These are phyloP conservation scores for Trichoderma brevicompactum DNA, from an alignment of 2,329 filamentous ascomycete genomes.

Conservation along the genomic window DNA sequence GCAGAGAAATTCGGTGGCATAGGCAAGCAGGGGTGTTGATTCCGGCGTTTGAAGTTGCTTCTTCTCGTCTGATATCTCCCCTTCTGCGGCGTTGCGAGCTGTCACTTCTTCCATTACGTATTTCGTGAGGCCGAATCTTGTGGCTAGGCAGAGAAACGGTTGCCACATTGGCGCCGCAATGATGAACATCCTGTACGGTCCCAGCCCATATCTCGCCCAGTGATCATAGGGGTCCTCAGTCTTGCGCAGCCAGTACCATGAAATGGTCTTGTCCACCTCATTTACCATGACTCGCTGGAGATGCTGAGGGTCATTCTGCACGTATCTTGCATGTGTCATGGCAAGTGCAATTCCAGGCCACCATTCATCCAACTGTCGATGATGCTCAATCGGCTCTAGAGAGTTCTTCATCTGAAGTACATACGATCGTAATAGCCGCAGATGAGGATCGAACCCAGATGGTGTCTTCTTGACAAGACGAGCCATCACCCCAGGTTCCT, in stretches of 20 bases:
- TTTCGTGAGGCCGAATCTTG: slow-evolving; percentile 40
- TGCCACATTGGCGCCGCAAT: slow-evolving; percentile 38
- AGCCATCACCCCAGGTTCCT: slow-evolving; percentile 32
- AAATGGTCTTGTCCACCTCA: slow-evolving; percentile 38
- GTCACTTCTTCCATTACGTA: slow-evolving; percentile 38
- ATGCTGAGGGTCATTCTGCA: slow-evolving; percentile 31
- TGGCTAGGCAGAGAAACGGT: slow-evolving; percentile 41
- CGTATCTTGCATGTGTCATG: slow-evolving; percentile 43
- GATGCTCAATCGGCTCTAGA: slow-evolving; percentile 43
- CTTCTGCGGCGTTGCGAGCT: not conserved
- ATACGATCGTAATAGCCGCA: slow-evolving; percentile 42
- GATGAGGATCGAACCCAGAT: slow-evolving; percentile 38
- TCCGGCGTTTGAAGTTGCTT: slow-evolving; percentile 19
- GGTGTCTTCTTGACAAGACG: slow-evolving; percentile 28
- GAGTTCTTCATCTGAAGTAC: slow-evolving; percentile 42
- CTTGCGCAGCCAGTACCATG: slow-evolving; percentile 40
- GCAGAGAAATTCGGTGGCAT: slow-evolving; percentile 43
- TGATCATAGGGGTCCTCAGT: slow-evolving; percentile 38
- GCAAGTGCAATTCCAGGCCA: slow-evolving; percentile 45
- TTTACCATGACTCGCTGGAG: slow-evolving; percentile 35
- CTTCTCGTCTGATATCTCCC: not conserved
- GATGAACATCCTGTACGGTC: slow-evolving; percentile 40
- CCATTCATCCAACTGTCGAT: slow-evolving; percentile 46
- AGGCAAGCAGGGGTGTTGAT: slow-evolving; percentile 39
- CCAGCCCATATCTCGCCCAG: slow-evolving; percentile 42